Conservation (phyloP, 2,329 filamentous ascomycete genomes). For the Chaetomium olivaceum region DNA sequence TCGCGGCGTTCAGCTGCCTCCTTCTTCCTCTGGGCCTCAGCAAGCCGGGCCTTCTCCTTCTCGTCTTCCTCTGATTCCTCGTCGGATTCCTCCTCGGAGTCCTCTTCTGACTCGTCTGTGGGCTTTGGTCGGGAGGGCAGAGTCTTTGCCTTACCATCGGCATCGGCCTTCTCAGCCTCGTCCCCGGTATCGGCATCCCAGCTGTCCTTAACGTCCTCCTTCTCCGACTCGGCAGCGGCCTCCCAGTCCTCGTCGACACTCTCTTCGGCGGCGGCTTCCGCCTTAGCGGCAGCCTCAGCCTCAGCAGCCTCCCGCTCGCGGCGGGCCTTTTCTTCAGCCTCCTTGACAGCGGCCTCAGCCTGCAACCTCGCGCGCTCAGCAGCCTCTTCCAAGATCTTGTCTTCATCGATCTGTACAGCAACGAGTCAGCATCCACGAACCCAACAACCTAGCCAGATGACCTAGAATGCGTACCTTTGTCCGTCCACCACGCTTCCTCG, state of each 20-base stretch:
- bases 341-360: constrained; percentile 66
- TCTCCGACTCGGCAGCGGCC: constrained; percentile 71
- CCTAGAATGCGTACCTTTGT: constrained; percentile 49
- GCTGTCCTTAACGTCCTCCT: constrained; percentile 83
- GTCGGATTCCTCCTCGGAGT: constrained; percentile 64
- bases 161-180: constrained; percentile 52
- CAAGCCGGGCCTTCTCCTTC: constrained; percentile 67
- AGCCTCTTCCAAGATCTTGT: constrained; percentile 74
- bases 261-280: constrained; percentile 57
- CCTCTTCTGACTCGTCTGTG: constrained; percentile 34
- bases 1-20: constrained; percentile 86
- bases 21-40: constrained; percentile 76
- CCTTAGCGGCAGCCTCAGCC: constrained; percentile 55
- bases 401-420: constrained; percentile 61
- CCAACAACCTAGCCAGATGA: not conserved
- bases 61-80: constrained; percentile 72
- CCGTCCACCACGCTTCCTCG: constrained; percentile 68
- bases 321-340: constrained; percentile 61
- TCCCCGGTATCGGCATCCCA: constrained; percentile 88
- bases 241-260: constrained; percentile 82
- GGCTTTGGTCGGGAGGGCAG: constrained; percentile 39
- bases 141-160: constrained; percentile 42
- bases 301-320: constrained; percentile 56
- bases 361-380: constrained; percentile 69
- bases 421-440: constrained; percentile 1